Percentiles rank a stretch among this genome's conserved stretches.
phyloP scores from a whole-genome alignment of 495 filamentous ascomycete species.

The Letharia columbiana region DNA sequence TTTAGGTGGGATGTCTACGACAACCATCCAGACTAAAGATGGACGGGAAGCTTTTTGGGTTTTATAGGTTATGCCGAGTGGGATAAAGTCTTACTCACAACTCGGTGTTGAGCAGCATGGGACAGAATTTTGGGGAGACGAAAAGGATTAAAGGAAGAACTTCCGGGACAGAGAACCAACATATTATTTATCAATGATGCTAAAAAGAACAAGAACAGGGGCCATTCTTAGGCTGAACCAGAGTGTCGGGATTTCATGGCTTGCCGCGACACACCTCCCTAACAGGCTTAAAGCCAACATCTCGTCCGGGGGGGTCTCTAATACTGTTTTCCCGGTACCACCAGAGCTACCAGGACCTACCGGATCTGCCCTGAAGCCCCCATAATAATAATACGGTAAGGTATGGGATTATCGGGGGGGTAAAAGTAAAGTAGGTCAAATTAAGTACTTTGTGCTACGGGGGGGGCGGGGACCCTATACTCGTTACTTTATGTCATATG shows the following conservation, averaged over 20 bases:
- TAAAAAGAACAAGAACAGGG: background rate
- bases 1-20: slow-evolving; percentile 4
- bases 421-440: too few species aligned
- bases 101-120: background rate
- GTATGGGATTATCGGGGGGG: too few species aligned
- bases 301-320: background rate
- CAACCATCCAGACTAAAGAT: slow-evolving; percentile 9
- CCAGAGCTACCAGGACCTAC: background rate
- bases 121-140: background rate
- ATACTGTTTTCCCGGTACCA: background rate
- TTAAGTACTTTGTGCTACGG: too few species aligned
- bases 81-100: background rate
- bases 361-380: background rate
- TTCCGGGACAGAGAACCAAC: slow-evolving; percentile 4
- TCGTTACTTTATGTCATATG: too few species aligned
- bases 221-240: background rate
- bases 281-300: background rate
- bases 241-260: background rate
- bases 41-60: background rate
- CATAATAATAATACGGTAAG: too few species aligned
- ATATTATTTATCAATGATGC: slow-evolving; percentile 3
- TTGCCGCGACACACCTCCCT: slow-evolving; percentile 2
- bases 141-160: background rate
- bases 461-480: too few species aligned
- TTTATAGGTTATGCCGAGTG: background rate